Evolutionary conservation across 202 grass and related monocot species (phyloP).

Genomic region (Zizania palustris): DNA sequence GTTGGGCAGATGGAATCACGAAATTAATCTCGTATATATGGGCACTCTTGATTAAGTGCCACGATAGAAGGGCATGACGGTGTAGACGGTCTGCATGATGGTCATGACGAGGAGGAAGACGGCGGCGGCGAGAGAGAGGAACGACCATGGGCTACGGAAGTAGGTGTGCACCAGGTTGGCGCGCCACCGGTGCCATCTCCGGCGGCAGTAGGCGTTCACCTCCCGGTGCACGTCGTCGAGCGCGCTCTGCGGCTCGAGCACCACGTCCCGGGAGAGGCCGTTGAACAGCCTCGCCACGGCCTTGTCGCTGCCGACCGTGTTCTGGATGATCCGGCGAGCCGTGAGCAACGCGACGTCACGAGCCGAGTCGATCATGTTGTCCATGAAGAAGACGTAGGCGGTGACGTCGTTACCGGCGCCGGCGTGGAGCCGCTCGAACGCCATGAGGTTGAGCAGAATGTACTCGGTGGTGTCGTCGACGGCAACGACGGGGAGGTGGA

Average conservation of each 20-base stretch:
- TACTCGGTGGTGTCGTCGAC: conserved; percentile 75
- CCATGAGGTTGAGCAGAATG: conserved; percentile 74
- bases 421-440: conserved; percentile 67
- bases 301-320: conserved; percentile 62
- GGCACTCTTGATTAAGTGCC: no score
- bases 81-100: conserved; percentile 64
- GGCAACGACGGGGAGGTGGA: conserved; percentile 49
- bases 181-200: conserved; percentile 54
- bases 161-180: conserved; percentile 76
- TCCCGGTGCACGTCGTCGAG: conserved; percentile 55
- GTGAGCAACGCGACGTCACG: conserved; percentile 67
- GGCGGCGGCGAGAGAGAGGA: conserved; percentile 60
- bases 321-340: conserved; percentile 43
- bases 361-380: conserved; percentile 69
- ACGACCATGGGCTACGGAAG: conserved; percentile 73
- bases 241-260: conserved; percentile 47
- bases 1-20: no score
- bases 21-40: no score
- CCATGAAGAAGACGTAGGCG: conserved; percentile 74
- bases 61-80: conserved; percentile 44
- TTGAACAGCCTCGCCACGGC: conserved; percentile 65
- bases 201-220: conserved; percentile 69
- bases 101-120: conserved; percentile 64
- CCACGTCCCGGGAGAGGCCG: conserved; percentile 60
- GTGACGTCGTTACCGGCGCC: conserved; percentile 49